A percentile compares a stretch with the other conserved stretches of the same genome.
phyloP scores from a whole-genome alignment of 305 asterid genomes.

The Solanum hybrid region DNA sequence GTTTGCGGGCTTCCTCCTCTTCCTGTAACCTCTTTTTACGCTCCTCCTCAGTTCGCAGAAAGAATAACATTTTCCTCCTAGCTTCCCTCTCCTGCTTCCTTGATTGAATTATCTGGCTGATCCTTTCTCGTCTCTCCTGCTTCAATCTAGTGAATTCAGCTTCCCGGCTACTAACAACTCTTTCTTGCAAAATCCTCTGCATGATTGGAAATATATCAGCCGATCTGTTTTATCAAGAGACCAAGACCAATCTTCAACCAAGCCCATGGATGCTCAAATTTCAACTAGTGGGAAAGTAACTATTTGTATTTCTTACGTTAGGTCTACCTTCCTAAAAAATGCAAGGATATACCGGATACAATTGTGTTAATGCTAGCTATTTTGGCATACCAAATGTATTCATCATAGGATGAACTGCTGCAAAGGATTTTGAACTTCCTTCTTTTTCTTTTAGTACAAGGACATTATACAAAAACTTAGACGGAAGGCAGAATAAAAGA shows the following conservation, averaged over 20 bases:
- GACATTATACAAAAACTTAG: neutral
- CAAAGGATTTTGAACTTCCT: neutral
- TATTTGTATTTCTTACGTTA: neutral
- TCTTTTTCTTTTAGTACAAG: neutral
- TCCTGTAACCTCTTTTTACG: conserved; percentile 55
- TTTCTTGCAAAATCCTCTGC: conserved; percentile 56
- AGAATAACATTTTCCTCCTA: conserved; percentile 62
- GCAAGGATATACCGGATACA: neutral
- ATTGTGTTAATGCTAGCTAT: neutral
- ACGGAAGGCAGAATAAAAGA: neutral
- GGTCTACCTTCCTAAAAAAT: neutral
- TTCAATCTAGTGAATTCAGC: conserved; percentile 43
- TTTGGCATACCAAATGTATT: neutral
- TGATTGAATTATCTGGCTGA: conserved; percentile 41
- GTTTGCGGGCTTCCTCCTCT: conserved; percentile 86
- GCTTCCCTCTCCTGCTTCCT: conserved; percentile 63
- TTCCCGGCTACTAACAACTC: conserved; percentile 45
- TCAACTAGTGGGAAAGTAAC: neutral
- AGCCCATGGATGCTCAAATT: neutral
- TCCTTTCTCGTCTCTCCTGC: conserved; percentile 52
- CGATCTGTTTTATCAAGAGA: neutral
- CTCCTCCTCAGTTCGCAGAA: conserved; percentile 69
- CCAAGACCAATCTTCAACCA: neutral
- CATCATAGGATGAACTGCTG: neutral
- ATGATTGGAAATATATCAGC: neutral